phyloP scores from a whole-genome alignment of 106 monocot species.

The Dactylorhiza incarnata region DNA sequence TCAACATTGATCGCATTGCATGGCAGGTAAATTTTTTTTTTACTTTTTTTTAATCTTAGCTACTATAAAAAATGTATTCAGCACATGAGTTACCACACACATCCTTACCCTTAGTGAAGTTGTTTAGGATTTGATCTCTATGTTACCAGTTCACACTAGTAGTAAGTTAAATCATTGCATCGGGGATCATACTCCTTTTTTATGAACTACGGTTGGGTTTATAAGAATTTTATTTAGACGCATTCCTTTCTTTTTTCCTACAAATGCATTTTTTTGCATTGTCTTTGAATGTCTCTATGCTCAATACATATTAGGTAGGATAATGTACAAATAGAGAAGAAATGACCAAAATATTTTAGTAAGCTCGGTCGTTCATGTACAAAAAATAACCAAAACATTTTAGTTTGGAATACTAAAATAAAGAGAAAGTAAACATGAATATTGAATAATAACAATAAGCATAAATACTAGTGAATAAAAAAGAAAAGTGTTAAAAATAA shows the following conservation, averaged over 20 bases:
- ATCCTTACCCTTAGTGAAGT: neutral
- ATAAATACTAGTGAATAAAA: neutral
- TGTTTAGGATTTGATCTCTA: neutral
- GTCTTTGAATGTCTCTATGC: neutral
- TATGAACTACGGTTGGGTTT: neutral
- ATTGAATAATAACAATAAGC: neutral
- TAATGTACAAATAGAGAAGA: neutral
- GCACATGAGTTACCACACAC: no score
- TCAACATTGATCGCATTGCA: conserved; percentile 95
- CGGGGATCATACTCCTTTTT: neutral
- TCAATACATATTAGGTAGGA: neutral
- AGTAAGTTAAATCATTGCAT: neutral
- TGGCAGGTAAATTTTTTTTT: conserved; percentile 75
- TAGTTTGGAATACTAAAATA: neutral
- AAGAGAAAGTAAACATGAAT: neutral
- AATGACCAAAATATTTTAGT: neutral
- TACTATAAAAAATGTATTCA: neutral
- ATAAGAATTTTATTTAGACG: neutral
- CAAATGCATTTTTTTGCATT: neutral
- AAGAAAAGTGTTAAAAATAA: neutral
- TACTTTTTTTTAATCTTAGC: neutral
- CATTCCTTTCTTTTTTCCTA: neutral
- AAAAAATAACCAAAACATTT: neutral
- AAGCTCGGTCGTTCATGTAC: neutral
- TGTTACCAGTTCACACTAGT: neutral